Conservation (phyloP, 768 basidiomycete species). For the Hericium rajendrae region DNA sequence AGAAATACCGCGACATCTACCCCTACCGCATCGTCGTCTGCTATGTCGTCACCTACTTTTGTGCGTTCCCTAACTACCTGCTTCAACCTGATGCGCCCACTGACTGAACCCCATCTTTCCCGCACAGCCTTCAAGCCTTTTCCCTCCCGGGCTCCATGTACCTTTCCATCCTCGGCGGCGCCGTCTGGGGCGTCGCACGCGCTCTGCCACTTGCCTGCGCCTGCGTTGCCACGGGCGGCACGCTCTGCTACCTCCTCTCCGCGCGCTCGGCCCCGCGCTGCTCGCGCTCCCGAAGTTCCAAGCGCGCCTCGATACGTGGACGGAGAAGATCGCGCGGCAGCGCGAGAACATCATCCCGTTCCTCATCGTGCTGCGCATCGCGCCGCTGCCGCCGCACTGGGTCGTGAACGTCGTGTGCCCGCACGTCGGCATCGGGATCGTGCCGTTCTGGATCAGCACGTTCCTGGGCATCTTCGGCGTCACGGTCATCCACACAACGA, state of each 20-base stretch:
- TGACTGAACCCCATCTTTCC: slow-evolving; percentile 3
- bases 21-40: slow-evolving; percentile 79
- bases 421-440: slow-evolving; percentile 78
- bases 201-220: slow-evolving; percentile 87
- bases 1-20: slow-evolving; percentile 88
- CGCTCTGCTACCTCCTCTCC: slow-evolving; percentile 88
- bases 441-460: slow-evolving; percentile 85
- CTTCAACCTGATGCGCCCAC: neutral
- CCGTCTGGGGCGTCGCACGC: slow-evolving; percentile 83
- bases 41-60: slow-evolving; percentile 89
- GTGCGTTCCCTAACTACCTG: slow-evolving; percentile 37
- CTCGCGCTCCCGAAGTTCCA: slow-evolving; percentile 83
- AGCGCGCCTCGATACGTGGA: slow-evolving; percentile 73
- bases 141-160: slow-evolving; percentile 98
- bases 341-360: slow-evolving; percentile 84
- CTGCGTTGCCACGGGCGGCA: slow-evolving; percentile 85
- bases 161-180: slow-evolving; percentile 90
- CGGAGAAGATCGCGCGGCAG: slow-evolving; percentile 65
- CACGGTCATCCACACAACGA: slow-evolving; percentile 89
- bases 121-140: slow-evolving; percentile 84
- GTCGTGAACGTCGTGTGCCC: slow-evolving; percentile 89
- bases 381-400: slow-evolving; percentile 95
- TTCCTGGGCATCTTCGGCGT: slow-evolving; percentile 88
- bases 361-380: slow-evolving; percentile 89
- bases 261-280: slow-evolving; percentile 85